These are phyloP conservation scores for Acrodontium crateriforme DNA, from an alignment of 2,329 filamentous ascomycete genomes.

Conservation along the genomic window DNA sequence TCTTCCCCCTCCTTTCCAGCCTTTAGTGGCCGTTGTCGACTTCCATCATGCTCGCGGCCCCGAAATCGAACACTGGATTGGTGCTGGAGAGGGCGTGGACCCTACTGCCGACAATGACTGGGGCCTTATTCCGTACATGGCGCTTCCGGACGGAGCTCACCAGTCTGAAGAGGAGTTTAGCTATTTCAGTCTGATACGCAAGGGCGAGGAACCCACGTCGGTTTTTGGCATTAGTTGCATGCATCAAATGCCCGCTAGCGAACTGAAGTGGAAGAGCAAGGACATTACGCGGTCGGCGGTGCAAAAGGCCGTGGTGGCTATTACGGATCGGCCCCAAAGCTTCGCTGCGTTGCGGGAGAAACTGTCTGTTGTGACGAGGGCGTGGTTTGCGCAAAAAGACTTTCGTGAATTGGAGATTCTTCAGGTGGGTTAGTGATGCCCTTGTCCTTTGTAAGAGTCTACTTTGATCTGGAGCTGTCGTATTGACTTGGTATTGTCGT, in stretches of 20 bases:
- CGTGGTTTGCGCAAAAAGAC: conserved; percentile 93
- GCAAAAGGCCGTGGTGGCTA: conserved; percentile 93
- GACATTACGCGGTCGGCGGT: conserved; percentile 97
- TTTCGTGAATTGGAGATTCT: conserved; percentile 88
- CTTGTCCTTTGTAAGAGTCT: neutral
- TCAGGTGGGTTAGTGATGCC: conserved; percentile 32
- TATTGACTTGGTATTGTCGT: conserved; percentile 2
- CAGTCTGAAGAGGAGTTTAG: conserved; percentile 93
- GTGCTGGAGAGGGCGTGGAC: conserved; percentile 57
- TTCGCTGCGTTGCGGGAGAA: conserved; percentile 87
- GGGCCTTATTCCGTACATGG: conserved; percentile 90
- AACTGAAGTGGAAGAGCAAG: conserved; percentile 61
- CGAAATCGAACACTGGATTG: conserved; percentile 88
- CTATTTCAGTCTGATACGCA: conserved; percentile 70
- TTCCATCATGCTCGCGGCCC: conserved; percentile 54
- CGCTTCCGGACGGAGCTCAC: conserved; percentile 88
- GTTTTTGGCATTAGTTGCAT: conserved; percentile 94
- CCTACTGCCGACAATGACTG: conserved; percentile 77
- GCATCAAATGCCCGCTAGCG: conserved; percentile 69
- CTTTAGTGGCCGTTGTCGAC: conserved; percentile 38
- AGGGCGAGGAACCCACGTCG: conserved; percentile 31
- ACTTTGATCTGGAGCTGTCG: neutral
- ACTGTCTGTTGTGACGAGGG: conserved; percentile 76
- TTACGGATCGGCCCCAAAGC: conserved; percentile 77
- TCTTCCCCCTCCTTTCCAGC: conserved; percentile 29